These are phyloP conservation scores for Fusarium temperatum DNA, from an alignment of 2,329 filamentous ascomycete species.

Conservation along the genomic window DNA sequence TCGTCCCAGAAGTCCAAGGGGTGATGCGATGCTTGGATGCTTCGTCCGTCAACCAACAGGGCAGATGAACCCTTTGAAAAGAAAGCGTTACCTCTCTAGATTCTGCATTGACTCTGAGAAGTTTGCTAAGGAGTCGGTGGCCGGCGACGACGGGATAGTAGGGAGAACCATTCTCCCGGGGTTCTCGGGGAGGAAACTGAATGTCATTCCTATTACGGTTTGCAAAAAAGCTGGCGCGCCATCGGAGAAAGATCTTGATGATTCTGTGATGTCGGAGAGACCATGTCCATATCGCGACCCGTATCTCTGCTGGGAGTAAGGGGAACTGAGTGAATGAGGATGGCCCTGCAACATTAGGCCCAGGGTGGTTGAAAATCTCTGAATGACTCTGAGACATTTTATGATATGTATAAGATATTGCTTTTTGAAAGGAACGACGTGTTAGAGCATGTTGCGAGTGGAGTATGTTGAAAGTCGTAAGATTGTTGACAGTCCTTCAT, in stretches of 20 bases:
- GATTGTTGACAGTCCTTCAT: background rate
- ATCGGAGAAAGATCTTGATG: background rate
- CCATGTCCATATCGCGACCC: background rate
- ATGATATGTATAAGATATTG: background rate
- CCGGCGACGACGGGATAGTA: background rate
- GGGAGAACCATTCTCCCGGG: background rate
- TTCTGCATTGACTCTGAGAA: background rate
- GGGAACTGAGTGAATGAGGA: background rate
- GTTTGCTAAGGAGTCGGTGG: background rate
- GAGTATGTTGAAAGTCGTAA: background rate
- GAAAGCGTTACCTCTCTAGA: background rate
- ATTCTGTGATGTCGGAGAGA: background rate
- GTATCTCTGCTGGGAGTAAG: background rate
- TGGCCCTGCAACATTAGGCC: rapidly evolving
- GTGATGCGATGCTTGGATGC: rapidly evolving
- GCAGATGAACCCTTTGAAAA: background rate
- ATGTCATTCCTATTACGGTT: background rate
- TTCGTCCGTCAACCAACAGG: background rate
- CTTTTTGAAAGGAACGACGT: background rate
- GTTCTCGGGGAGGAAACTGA: too few species aligned
- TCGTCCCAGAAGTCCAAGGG: background rate
- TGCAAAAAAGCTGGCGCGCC: background rate
- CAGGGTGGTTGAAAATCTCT: background rate
- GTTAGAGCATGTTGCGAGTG: background rate
- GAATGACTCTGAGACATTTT: background rate